Evolutionary conservation across 345 rosid species (phyloP).

Genomic region (Citrus reticulata): DNA sequence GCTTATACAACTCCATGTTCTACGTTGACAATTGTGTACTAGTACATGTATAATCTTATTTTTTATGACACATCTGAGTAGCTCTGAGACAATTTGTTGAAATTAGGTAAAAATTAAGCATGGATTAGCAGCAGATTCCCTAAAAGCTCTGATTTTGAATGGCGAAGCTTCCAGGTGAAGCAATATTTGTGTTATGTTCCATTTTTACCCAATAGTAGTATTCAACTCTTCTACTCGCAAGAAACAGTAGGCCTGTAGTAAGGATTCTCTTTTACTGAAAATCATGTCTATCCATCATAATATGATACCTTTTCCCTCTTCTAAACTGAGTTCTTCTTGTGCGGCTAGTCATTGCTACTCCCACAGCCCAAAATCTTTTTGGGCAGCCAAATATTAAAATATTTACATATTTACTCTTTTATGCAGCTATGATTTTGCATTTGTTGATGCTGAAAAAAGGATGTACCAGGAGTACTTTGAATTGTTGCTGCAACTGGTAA

Average conservation of each 20-base stretch:
- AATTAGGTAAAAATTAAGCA: conserved; percentile 64
- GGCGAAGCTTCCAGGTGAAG: conserved; percentile 77
- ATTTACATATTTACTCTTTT: neutral
- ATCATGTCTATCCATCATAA: neutral
- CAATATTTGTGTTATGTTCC: neutral
- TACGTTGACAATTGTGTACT: neutral
- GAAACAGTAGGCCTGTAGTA: neutral
- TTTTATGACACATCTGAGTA: neutral
- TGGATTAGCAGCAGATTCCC: conserved; percentile 67
- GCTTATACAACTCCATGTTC: neutral
- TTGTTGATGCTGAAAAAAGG: conserved; percentile 94
- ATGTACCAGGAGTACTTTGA: conserved; percentile 89
- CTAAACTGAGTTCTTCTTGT: neutral
- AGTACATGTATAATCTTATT: neutral
- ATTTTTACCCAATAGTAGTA: neutral
- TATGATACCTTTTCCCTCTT: neutral
- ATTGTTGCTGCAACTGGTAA: conserved; percentile 76
- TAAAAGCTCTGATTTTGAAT: conserved; percentile 58
- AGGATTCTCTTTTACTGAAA: neutral
- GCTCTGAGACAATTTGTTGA: conserved; percentile 17
- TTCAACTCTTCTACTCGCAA: neutral
- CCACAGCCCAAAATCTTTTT: neutral
- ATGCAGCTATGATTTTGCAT: conserved; percentile 91
- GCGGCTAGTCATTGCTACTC: neutral
- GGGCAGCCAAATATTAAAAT: neutral